Percentiles rank a stretch among this genome's conserved stretches.
Evolutionary conservation across 2,329 filamentous ascomycete genomes (phyloP).

Genomic region (Saccharata proteae): DNA sequence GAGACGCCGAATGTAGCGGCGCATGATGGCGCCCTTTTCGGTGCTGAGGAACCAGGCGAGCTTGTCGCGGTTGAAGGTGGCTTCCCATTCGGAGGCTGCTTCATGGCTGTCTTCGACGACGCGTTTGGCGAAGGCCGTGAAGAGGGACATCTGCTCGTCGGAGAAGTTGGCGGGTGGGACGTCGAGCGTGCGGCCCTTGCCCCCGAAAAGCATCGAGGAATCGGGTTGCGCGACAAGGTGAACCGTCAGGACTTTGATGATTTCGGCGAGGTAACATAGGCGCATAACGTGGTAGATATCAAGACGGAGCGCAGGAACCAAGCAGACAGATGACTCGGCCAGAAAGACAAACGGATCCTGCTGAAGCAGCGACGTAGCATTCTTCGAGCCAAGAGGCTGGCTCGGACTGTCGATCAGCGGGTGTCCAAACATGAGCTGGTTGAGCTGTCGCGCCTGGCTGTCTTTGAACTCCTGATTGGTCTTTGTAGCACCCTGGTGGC

Average conservation of each 20-base stretch:
- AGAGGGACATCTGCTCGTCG: slow-evolving; percentile 20
- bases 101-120: slow-evolving; percentile 15
- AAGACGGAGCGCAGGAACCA: slow-evolving; percentile 54
- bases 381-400: slow-evolving; percentile 29
- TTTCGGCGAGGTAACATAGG: slow-evolving; percentile 81
- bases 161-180: slow-evolving; percentile 17
- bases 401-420: slow-evolving; percentile 27
- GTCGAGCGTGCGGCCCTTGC: slow-evolving; percentile 15
- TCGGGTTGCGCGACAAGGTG: slow-evolving; percentile 24
- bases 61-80: too few species aligned
- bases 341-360: slow-evolving; percentile 71
- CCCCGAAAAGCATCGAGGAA: slow-evolving; percentile 4
- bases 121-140: slow-evolving; percentile 21
- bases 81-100: slow-evolving; percentile 1
- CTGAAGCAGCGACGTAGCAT: slow-evolving; percentile 44
- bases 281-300: slow-evolving; percentile 71
- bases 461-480: slow-evolving; percentile 58
- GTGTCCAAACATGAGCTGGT: slow-evolving; percentile 57
- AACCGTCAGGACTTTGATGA: slow-evolving; percentile 64
- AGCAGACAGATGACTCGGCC: slow-evolving; percentile 61
- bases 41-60: too few species aligned
- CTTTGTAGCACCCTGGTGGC: slow-evolving; percentile 42
- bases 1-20: slow-evolving; percentile 26
- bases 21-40: slow-evolving; percentile 18
- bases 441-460: slow-evolving; percentile 57